Percentiles rank a stretch among this genome's conserved stretches.
These are phyloP conservation scores for Phytophthora vignae DNA, from an alignment of 352 stramenopile genomes.

Conservation along the genomic window DNA sequence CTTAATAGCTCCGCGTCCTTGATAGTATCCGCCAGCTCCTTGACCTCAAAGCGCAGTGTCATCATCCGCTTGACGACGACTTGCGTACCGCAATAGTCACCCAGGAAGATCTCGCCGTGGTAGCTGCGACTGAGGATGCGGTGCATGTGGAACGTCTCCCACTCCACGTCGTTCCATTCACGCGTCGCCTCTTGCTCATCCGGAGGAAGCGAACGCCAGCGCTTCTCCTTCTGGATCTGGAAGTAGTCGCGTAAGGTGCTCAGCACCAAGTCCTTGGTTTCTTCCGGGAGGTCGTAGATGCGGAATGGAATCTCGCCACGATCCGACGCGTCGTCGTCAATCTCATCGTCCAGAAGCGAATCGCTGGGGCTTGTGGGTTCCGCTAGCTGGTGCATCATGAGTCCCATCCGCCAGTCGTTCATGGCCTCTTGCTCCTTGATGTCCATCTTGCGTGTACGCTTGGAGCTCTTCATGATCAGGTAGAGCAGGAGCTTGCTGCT, in stretches of 20 bases:
- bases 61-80: slow-evolving; percentile 81
- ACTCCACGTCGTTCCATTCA: slow-evolving; percentile 66
- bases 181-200: slow-evolving; percentile 33
- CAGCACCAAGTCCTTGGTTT: slow-evolving; percentile 66
- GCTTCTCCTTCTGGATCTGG: slow-evolving; percentile 57
- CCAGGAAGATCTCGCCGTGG: slow-evolving; percentile 69
- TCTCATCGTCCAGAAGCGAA: slow-evolving; percentile 38
- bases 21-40: slow-evolving; percentile 70
- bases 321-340: slow-evolving; percentile 34
- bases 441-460: slow-evolving; percentile 48
- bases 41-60: slow-evolving; percentile 65
- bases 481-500: slow-evolving; percentile 60
- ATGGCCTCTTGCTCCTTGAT: slow-evolving; percentile 70
- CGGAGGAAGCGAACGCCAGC: slow-evolving; percentile 29
- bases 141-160: slow-evolving; percentile 71
- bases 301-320: slow-evolving; percentile 42
- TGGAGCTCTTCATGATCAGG: slow-evolving; percentile 51
- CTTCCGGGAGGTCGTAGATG: slow-evolving; percentile 67
- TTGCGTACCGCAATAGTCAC: slow-evolving; percentile 59
- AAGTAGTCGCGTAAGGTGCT: slow-evolving; percentile 72
- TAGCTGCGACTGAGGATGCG: slow-evolving; percentile 71
- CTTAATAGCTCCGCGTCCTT: slow-evolving; percentile 75
- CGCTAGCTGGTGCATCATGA: slow-evolving; percentile 68
- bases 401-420: slow-evolving; percentile 72
- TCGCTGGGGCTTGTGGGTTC: slow-evolving; percentile 39